Evolutionary conservation across 23 red algal genomes (phyloP).

Genomic region (Gracilaria domingensis): DNA sequence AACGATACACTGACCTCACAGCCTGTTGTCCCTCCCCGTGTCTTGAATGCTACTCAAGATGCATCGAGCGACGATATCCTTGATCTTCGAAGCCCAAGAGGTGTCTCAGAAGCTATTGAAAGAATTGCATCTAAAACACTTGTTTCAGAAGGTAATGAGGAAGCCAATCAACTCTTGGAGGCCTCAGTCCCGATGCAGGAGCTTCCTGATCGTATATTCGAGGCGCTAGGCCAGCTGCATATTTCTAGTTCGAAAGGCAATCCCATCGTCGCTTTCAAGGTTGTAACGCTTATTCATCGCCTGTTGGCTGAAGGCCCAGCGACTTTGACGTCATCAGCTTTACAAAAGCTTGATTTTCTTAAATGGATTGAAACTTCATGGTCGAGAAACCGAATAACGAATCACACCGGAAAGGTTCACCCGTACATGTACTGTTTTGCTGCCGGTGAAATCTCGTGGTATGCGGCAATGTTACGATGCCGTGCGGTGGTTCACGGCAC

Average conservation of each 20-base stretch:
- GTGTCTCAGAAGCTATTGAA: conserved; percentile 6
- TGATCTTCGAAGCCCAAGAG: background rate
- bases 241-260: conserved; percentile 53
- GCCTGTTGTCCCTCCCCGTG: background rate
- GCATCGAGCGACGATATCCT: background rate
- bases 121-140: background rate
- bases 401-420: conserved; percentile 41
- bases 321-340: conserved; percentile 30
- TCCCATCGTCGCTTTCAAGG: conserved; percentile 64
- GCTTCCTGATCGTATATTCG: conserved; percentile 37
- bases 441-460: conserved; percentile 48
- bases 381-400: conserved; percentile 53
- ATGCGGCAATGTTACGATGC: conserved; percentile 37
- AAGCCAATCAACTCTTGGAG: conserved; percentile 11
- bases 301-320: conserved; percentile 55
- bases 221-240: conserved; percentile 42
- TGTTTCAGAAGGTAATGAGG: conserved; percentile 12
- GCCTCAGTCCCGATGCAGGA: background rate
- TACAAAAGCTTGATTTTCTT: conserved; percentile 52
- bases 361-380: conserved; percentile 73
- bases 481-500: conserved; percentile 29
- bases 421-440: conserved; percentile 65
- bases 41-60: background rate
- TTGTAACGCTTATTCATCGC: conserved; percentile 48
- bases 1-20: background rate